Base-by-base conservation (phyloP, 306 rosid genomes). In the Mucuna pruriens region DNA sequence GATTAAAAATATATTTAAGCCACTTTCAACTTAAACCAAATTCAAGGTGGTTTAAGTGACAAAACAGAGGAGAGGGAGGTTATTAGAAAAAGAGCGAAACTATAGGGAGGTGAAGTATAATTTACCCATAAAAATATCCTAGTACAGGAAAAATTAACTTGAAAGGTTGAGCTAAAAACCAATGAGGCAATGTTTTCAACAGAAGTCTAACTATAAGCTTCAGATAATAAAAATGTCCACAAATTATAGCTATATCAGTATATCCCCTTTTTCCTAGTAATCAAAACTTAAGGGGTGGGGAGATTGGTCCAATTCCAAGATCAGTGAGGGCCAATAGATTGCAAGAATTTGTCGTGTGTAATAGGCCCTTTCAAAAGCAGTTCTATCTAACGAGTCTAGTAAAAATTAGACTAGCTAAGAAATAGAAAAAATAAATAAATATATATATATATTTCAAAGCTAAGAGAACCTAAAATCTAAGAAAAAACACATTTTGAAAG, bases 361-460 rank as follows among this genome's bases (percentile, higher is more conserved):
- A 34, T 36, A 22, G 33, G 44, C 31, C 55, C 11, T 39, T 48
- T 39, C 17, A 3, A 25, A 29, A 77, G 20, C 33, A 65, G 26
- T 83, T 62, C 29, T 26, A 79, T 71, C 25, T 9, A 71, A 48
- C 17, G 65, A 70, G 49, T 49, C 57, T 6, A 4, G 46, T 31
- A 63, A 75, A 81, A 64, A 20, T 77, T 44, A n/a, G 49, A 76
- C 25, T 52, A 70, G 44, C 60, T 9, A 15, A 20, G 15, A 46
- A 76, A 58, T 34, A 68, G 26, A 64, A 62, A 39, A 20, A 67
- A 23, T 0, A 11, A 19, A 20, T 1, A n/a, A n/a, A n/a, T n/a
- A n/a, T n/a, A n/a, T n/a, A n/a, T n/a, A n/a, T n/a, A n/a, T 20
- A 46, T 67, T 81, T 81, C 61, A 49, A 51, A 85, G 71, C 16